phyloP scores from a whole-genome alignment of 2,329 filamentous ascomycete species.

The Phyllosticta citrichinensis region DNA sequence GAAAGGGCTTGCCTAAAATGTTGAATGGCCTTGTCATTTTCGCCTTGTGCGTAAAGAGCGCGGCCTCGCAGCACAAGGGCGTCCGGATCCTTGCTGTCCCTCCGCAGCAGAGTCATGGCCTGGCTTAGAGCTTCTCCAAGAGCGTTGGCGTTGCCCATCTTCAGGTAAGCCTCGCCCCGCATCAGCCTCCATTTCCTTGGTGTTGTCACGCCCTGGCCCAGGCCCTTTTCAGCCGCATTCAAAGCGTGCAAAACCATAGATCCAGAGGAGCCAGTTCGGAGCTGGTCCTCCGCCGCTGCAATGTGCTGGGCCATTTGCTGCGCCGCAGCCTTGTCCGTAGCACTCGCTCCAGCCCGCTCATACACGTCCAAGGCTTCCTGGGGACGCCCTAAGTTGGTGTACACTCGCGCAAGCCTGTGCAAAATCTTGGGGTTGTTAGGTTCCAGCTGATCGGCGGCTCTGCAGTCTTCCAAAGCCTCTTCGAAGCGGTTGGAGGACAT shows the following conservation, averaged over 20 bases:
- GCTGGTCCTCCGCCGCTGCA: constrained; percentile 64
- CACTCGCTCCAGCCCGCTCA: constrained; percentile 67
- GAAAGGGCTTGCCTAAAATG: constrained; percentile 83
- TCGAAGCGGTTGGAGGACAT: constrained; percentile 76
- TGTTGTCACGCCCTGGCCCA: constrained; percentile 65
- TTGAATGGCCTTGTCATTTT: constrained; percentile 89
- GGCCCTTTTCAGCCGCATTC: constrained; percentile 74
- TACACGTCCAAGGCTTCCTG: constrained; percentile 80
- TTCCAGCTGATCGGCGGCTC: constrained; percentile 70
- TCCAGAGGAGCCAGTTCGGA: constrained; percentile 65
- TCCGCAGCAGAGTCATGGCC: constrained; percentile 74
- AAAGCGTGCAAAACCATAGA: constrained; percentile 90
- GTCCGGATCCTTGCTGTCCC: constrained; percentile 87
- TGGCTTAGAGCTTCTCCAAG: constrained; percentile 88
- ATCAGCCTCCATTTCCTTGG: constrained; percentile 92
- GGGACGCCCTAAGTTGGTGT: constrained; percentile 77
- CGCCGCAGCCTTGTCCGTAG: constrained; percentile 77
- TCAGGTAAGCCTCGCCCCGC: constrained; percentile 82
- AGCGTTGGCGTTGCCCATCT: constrained; percentile 83
- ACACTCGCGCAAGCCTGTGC: constrained; percentile 78
- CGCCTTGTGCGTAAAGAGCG: constrained; percentile 80
- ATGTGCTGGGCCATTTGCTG: constrained; percentile 78
- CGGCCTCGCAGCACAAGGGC: constrained; percentile 82
- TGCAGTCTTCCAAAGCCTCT: constrained; percentile 78
- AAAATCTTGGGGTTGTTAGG: constrained; percentile 80